Percentiles rank a stretch among this genome's conserved stretches.
These are phyloP conservation scores for Sherardia arvensis DNA, from an alignment of 257 asterid genomes.

Conservation along the genomic window DNA sequence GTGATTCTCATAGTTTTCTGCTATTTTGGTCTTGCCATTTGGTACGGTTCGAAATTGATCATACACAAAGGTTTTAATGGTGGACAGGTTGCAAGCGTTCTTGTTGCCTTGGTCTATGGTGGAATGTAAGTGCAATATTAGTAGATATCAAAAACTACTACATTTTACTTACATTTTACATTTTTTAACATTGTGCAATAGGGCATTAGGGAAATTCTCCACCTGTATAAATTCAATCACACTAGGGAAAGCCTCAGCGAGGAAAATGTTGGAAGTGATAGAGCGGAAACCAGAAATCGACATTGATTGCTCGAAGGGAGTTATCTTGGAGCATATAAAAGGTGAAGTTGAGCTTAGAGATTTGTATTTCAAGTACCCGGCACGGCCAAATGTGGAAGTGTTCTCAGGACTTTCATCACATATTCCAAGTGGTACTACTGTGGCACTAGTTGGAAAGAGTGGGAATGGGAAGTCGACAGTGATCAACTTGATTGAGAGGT, in stretches of 20 bases:
- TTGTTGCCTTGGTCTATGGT: constrained; percentile 36
- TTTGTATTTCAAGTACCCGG: constrained; percentile 26
- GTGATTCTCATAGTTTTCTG: constrained; percentile 30
- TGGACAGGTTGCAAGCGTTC: constrained; percentile 45
- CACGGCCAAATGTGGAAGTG: constrained; percentile 20
- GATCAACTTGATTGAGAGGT: constrained; percentile 22
- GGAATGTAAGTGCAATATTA: constrained; percentile 23
- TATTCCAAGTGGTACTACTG: constrained; percentile 19
- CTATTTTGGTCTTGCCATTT: constrained; percentile 54
- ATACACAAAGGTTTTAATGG: constrained; percentile 38
- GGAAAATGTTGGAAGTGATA: constrained; percentile 17
- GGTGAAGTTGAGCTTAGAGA: constrained; percentile 29
- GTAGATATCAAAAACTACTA: background rate
- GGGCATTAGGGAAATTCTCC: constrained; percentile 20
- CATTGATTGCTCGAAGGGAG: constrained; percentile 5
- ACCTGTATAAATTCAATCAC: constrained; percentile 18
- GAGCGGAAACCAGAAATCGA: constrained; percentile 17
- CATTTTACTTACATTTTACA: too few species aligned
- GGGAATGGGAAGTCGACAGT: constrained; percentile 30
- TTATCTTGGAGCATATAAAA: constrained; percentile 17
- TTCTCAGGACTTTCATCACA: constrained; percentile 23
- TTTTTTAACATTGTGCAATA: constrained; percentile 1
- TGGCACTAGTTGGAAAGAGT: constrained; percentile 26
- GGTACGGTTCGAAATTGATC: constrained; percentile 60
- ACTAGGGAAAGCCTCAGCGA: constrained; percentile 17